phyloP scores from a whole-genome alignment of 257 asterid species.

The Solanum commersonii region DNA sequence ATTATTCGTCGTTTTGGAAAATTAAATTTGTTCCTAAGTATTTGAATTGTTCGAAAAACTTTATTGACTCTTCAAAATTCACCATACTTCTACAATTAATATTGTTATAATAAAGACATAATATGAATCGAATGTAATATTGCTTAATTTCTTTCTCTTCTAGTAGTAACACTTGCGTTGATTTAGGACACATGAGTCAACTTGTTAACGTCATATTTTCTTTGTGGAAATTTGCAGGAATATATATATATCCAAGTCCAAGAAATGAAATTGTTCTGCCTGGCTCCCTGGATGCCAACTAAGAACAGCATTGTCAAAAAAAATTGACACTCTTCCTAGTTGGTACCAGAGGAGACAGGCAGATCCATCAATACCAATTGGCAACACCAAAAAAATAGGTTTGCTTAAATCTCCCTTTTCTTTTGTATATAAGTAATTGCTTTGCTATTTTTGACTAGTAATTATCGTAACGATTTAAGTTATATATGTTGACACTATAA shows the following conservation, averaged over 20 bases:
- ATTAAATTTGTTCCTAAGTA: background rate
- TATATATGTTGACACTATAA: background rate
- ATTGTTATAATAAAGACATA: too few relatives aligned
- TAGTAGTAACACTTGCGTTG: background rate
- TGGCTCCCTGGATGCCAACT: slow-evolving; percentile 30
- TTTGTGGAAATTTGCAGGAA: background rate
- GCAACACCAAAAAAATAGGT: background rate
- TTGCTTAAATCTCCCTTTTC: background rate
- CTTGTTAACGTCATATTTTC: background rate
- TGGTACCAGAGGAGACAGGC: slow-evolving; percentile 25
- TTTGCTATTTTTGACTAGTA: background rate
- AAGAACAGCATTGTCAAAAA: slow-evolving; percentile 9
- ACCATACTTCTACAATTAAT: background rate
- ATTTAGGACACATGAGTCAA: background rate
- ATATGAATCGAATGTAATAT: background rate
- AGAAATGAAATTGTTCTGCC: slow-evolving; percentile 9
- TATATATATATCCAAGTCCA: background rate
- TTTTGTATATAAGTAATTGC: background rate
- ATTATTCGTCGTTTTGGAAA: background rate
- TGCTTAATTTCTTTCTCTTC: background rate
- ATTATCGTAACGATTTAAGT: background rate
- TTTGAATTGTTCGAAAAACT: background rate
- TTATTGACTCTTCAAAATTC: background rate
- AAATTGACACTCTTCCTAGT: slow-evolving; percentile 12
- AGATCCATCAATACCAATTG: background rate